Evolutionary conservation across 345 rosid genomes (phyloP).

Genomic region (Sonneratia alba): DNA sequence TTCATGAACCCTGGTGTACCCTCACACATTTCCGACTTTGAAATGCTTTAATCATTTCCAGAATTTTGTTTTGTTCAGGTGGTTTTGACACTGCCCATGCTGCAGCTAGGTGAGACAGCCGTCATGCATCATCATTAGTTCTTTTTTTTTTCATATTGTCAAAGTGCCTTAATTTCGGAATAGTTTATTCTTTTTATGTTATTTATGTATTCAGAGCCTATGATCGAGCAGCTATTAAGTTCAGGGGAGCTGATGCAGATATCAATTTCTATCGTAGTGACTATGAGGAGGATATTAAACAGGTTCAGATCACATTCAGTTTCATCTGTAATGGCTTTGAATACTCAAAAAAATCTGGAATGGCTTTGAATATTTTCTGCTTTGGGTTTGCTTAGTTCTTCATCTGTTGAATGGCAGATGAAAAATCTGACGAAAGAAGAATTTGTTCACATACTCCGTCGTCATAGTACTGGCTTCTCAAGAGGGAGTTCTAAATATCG

Average conservation of each 20-base stretch:
- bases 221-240: slow-evolving; percentile 94
- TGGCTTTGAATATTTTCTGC: background rate
- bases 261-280: slow-evolving; percentile 73
- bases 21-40: slow-evolving; percentile 2
- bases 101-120: background rate
- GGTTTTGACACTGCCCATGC: slow-evolving; percentile 98
- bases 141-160: background rate
- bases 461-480: slow-evolving; percentile 90
- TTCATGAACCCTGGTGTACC: background rate
- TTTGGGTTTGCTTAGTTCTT: background rate
- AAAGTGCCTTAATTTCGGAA: background rate
- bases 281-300: slow-evolving; percentile 81
- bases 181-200: background rate
- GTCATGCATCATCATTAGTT: no score
- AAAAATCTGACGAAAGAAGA: slow-evolving; percentile 73
- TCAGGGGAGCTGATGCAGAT: slow-evolving; percentile 92
- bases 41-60: background rate
- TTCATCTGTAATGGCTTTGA: slow-evolving; percentile 11
- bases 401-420: slow-evolving; percentile 30
- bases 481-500: slow-evolving; percentile 88
- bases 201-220: slow-evolving; percentile 52
- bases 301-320: slow-evolving; percentile 21
- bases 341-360: slow-evolving; percentile 9
- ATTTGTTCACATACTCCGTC: slow-evolving; percentile 87
- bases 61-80: slow-evolving; percentile 35